These are phyloP conservation scores for Agastache rugosa DNA, from an alignment of 257 asterid genomes.

Conservation along the genomic window DNA sequence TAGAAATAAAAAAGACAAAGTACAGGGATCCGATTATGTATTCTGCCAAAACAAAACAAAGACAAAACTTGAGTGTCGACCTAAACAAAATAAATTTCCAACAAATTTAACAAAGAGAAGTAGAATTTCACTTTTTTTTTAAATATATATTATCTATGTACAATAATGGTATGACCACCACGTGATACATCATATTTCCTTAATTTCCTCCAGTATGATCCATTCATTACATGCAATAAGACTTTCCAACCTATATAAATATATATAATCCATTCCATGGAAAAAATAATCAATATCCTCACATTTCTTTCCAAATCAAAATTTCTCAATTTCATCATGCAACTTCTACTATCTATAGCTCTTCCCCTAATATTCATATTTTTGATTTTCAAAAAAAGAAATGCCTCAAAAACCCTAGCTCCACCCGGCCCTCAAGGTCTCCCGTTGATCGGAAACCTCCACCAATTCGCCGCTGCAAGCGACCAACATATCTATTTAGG, in stretches of 20 bases:
- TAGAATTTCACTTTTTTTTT: too few relatives aligned
- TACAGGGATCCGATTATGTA: too few relatives aligned
- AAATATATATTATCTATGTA: too few relatives aligned
- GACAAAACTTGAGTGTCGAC: not conserved
- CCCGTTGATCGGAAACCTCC: conserved; percentile 27
- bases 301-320: not conserved
- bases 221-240: not conserved
- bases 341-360: conserved; percentile 4
- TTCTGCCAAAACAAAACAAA: too few relatives aligned
- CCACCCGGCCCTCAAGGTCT: conserved; percentile 22
- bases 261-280: not conserved
- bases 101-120: not conserved
- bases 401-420: not conserved
- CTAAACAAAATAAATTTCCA: not conserved
- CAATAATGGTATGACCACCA: not conserved
- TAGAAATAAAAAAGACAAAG: too few relatives aligned
- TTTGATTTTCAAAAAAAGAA: not conserved
- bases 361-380: not conserved
- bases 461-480: not conserved
- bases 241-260: not conserved
- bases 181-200: not conserved
- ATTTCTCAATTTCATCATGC: not conserved
- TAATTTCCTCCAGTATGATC: too few relatives aligned
- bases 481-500: not conserved
- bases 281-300: not conserved